A percentile compares a stretch with the other conserved stretches of the same genome.
Evolutionary conservation across 177 flowering plant species (phyloP).

Genomic region (Vitis hybrid): DNA sequence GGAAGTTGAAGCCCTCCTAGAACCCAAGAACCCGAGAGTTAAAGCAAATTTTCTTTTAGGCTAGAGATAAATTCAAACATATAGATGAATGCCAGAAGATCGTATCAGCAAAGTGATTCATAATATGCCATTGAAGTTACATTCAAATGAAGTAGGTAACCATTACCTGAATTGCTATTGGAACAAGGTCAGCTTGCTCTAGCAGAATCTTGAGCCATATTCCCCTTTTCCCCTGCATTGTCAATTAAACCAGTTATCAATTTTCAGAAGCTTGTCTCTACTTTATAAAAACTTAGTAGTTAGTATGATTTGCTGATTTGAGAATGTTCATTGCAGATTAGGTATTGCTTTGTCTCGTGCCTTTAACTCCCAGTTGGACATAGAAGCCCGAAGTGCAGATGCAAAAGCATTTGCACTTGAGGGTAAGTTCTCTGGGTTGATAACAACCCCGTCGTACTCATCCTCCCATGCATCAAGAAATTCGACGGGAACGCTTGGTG

Average conservation of each 20-base stretch:
- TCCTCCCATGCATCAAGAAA: constrained; percentile 60
- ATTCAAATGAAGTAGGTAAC: not conserved
- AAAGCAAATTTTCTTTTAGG: not conserved
- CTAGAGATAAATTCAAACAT: too few relatives aligned
- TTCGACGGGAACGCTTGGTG: constrained; percentile 29
- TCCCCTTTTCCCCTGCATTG: constrained; percentile 74
- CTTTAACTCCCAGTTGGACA: constrained; percentile 62
- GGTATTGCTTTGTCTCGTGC: constrained; percentile 21
- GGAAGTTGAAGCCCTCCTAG: constrained; percentile 75
- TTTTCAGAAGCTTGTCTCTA: too few relatives aligned
- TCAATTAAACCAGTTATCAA: not conserved
- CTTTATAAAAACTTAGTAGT: too few relatives aligned
- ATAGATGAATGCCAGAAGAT: not conserved
- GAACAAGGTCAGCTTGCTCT: constrained; percentile 69
- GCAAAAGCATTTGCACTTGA: constrained; percentile 53
- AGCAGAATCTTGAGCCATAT: constrained; percentile 65
- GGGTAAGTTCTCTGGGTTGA: constrained; percentile 61
- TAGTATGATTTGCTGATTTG: too few relatives aligned
- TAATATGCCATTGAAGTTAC: too few relatives aligned
- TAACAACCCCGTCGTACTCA: constrained; percentile 62
- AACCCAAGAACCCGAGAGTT: not conserved
- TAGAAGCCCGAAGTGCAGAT: constrained; percentile 49
- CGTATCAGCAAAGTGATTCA: too few relatives aligned
- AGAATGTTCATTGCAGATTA: too few relatives aligned
- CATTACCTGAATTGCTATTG: constrained; percentile 70